Evolutionary conservation across 108 stramenopile genomes (phyloP).

Genomic region (Fistulifera pelliculosa): DNA sequence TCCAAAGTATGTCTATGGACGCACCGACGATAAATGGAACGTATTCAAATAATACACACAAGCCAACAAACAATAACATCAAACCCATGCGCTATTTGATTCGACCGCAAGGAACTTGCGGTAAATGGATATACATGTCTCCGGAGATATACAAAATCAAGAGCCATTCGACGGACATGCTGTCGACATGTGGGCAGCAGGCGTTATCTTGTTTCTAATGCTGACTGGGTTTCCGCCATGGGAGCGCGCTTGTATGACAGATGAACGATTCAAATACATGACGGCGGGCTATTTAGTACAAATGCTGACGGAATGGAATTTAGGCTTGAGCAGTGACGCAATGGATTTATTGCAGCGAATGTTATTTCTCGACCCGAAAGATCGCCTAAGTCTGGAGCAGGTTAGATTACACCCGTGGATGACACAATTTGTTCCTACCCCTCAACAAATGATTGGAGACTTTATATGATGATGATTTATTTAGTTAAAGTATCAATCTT

Average conservation of each 20-base stretch:
- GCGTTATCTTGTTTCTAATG: slow-evolving; percentile 89
- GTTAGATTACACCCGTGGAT: slow-evolving; percentile 83
- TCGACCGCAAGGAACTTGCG: slow-evolving; percentile 69
- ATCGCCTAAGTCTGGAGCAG: slow-evolving; percentile 75
- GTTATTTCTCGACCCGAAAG: slow-evolving; percentile 74
- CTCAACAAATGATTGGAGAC: no score
- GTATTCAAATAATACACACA: neutral
- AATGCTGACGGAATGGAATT: slow-evolving; percentile 75
- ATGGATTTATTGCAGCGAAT: slow-evolving; percentile 82
- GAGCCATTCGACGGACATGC: slow-evolving; percentile 81
- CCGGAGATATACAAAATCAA: slow-evolving; percentile 79
- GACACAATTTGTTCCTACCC: neutral
- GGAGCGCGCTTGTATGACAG: slow-evolving; percentile 56
- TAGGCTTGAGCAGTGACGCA: slow-evolving; percentile 58
- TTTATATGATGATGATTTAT: no score
- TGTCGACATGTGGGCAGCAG: slow-evolving; percentile 91
- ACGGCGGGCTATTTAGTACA: slow-evolving; percentile 69
- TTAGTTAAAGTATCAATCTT: no score
- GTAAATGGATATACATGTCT: slow-evolving; percentile 90
- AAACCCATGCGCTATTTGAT: slow-evolving; percentile 35
- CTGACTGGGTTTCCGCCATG: slow-evolving; percentile 88
- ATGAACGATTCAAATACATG: slow-evolving; percentile 75
- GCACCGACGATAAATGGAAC: slow-evolving; percentile 2
- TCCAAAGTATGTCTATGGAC: slow-evolving; percentile 29
- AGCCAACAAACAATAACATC: neutral